These are phyloP conservation scores for Melastoma candidum DNA, from an alignment of 441 rosid species.

Conservation along the genomic window DNA sequence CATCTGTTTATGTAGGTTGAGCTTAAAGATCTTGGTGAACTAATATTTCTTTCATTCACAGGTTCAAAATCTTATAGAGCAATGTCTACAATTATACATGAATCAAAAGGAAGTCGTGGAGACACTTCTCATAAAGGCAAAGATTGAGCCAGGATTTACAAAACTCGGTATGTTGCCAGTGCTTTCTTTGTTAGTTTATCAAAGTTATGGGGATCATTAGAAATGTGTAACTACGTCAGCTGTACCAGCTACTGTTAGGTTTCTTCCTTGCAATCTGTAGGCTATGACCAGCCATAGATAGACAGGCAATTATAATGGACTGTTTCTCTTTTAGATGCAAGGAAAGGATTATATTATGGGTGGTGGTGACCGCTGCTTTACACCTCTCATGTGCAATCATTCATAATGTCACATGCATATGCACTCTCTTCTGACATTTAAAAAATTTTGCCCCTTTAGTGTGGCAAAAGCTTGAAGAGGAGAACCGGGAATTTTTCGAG, in stretches of 20 bases:
- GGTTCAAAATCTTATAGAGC: conserved; percentile 97
- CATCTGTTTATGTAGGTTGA: too few relatives aligned
- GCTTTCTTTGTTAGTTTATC: not conserved
- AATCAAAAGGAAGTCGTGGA: conserved; percentile 86
- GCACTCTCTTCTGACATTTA: conserved; percentile 3
- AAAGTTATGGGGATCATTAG: not conserved
- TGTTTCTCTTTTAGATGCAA: too few relatives aligned
- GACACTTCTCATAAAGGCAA: conserved; percentile 74
- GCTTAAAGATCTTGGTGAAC: too few relatives aligned
- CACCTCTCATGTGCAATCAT: too few relatives aligned
- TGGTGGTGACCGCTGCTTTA: too few relatives aligned
- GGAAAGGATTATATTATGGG: too few relatives aligned
- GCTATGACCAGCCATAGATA: too few relatives aligned
- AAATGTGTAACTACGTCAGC: too few relatives aligned
- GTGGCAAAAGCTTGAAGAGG: conserved; percentile 99
- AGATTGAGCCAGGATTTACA: conserved; percentile 96
- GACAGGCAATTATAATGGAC: too few relatives aligned
- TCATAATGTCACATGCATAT: too few relatives aligned
- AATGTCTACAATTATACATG: conserved; percentile 96
- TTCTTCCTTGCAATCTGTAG: too few relatives aligned
- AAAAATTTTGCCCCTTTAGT: conserved; percentile 35
- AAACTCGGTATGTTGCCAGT: conserved; percentile 62
- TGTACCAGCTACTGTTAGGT: too few relatives aligned
- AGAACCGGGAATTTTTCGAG: conserved; percentile 81
- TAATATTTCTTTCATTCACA: conserved; percentile 21